Evolutionary conservation across 495 filamentous ascomycete species (phyloP), one percentile per base, ranked within the genome.

Genomic region (Corynascus novoguineensis): DNA sequence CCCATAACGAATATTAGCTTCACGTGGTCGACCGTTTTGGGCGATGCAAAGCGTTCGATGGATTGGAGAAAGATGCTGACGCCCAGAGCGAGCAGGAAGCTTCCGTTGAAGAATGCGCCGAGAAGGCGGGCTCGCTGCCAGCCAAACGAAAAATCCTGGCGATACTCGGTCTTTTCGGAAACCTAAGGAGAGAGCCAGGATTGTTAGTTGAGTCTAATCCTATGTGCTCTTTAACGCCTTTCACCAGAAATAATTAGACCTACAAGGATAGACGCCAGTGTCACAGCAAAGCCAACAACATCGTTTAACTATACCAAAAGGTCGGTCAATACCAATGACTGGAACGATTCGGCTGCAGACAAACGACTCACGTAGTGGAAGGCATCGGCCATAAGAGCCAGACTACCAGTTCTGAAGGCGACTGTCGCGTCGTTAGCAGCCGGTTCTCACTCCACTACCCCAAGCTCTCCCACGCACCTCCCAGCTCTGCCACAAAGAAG

Each of bases 81-180:
- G 57, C 91, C 95, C 7, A 97, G 76, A 0, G 92, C 92, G 50
- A 97, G 81, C 52, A 97, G 80, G 68, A 97, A 96, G n/a, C 95
- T 88, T 28, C 92, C 92, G 65, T 97, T 97, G 65, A 95, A 85
- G 57, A 97, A 81, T n/a, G 92, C 90, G 63, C 92, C 92, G 2
- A 97, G 80, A 1, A 92, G 86, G 67, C 92, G 86, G 4, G 92
- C 90, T 27, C 92, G 87, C 79, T 95, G 90, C 92, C 92, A 97
- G 73, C 92, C 73, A 53, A 67, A 72, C 1, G 73, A 75, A 24
- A 75, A 65, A 38, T 69, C 70, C 51, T 70, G 64, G 14, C 73
- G 77, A 10, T 71, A 71, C 8, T 68, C 59, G 49, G 59, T 63
- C 7, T 62, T 62, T 51, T 78, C 71, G 0, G 76, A 77, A 25